Evolutionary conservation across 805 yeast species (phyloP).

Genomic region (Ogataea ganodermae): DNA sequence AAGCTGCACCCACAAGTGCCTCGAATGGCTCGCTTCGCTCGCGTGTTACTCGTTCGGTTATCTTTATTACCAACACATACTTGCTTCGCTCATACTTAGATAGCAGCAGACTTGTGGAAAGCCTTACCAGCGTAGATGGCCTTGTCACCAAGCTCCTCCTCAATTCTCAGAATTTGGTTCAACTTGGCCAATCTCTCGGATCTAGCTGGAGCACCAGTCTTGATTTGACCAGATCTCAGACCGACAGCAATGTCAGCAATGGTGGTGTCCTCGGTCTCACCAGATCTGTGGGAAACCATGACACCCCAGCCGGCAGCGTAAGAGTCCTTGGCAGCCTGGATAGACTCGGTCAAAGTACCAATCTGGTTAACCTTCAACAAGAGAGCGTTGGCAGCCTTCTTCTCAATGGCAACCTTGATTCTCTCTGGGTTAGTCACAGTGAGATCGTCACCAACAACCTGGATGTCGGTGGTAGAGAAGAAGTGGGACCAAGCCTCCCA

Average conservation of each 20-base stretch:
- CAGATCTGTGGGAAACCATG: constrained; percentile 99
- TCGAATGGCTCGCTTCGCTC: background rate
- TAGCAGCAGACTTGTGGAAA: constrained; percentile 62
- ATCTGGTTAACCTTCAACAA: constrained; percentile 98
- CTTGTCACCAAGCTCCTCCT: constrained; percentile 97
- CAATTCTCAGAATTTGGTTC: constrained; percentile 97
- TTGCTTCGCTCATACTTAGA: constrained; percentile 24
- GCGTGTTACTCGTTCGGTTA: background rate
- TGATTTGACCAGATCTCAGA: constrained; percentile 97
- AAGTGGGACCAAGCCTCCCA: constrained; percentile 98
- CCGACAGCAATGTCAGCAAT: constrained; percentile 98
- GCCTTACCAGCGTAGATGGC: constrained; percentile 93
- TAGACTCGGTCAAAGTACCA: constrained; percentile 94
- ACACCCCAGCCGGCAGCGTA: constrained; percentile 99
- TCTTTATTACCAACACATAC: background rate
- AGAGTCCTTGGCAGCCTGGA: constrained; percentile 94
- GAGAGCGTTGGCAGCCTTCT: constrained; percentile 93
- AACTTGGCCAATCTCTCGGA: constrained; percentile 99
- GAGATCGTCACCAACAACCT: constrained; percentile 97
- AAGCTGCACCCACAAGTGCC: background rate
- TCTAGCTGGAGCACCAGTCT: constrained; percentile 99
- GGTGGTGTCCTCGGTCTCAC: constrained; percentile 98
- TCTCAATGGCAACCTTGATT: constrained; percentile 93
- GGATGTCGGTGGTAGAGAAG: constrained; percentile 73
- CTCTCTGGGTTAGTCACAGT: constrained; percentile 97